Base-by-base conservation (phyloP, 257 asterid genomes). In the Primulina huaijiensis region DNA sequence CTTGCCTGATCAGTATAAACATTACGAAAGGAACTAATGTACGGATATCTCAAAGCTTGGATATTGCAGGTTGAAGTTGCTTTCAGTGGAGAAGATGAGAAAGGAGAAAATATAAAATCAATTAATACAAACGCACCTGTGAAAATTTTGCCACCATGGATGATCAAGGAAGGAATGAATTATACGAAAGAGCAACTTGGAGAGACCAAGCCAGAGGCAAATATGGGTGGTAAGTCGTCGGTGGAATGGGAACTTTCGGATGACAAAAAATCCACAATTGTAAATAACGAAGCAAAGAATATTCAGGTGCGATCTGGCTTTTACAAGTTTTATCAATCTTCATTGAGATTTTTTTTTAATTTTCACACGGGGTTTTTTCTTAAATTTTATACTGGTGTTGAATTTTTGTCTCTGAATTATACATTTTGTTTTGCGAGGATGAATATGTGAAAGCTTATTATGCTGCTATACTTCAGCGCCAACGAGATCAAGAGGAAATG, bases 101-200 rank as follows among this genome's bases (percentile, higher is more conserved):
- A 89, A 74, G 98, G 89, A 72, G 86, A 79, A 8, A 80, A 80
- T 66, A 84, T 82, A 69, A 87, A 86, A 77, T 62, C 84, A 40
- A 83, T 81, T 74, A 79, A 77, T 77, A 50, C 81, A 43, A 82
- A 53, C 74, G 38, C 86, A 43, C 90, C 90, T 27, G 80, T 70
- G 86, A 91, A 94, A 83, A 89, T 88, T 38, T 84, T 91, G 82
- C 99, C 99, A 72, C 96, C 98, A 23, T 94, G 98, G 99, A 91
- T 94, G 99, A 86, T 94, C 67, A 89, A 64, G 83, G 80, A 85
- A 76, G 97, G 97, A 67, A 94, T 94, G 99, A 86, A 79, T 68
- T 95, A 89, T 72, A 84, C 97, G 12, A 84, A 77, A 72, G 99
- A 91, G 89, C 99, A 91, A 74, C 96, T 90, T 6, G 99, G 99